Evolutionary conservation across 2,329 filamentous ascomycete species (phyloP), one percentile per base, ranked within the genome.

Genomic region (Pestalotiopsis sp.): DNA sequence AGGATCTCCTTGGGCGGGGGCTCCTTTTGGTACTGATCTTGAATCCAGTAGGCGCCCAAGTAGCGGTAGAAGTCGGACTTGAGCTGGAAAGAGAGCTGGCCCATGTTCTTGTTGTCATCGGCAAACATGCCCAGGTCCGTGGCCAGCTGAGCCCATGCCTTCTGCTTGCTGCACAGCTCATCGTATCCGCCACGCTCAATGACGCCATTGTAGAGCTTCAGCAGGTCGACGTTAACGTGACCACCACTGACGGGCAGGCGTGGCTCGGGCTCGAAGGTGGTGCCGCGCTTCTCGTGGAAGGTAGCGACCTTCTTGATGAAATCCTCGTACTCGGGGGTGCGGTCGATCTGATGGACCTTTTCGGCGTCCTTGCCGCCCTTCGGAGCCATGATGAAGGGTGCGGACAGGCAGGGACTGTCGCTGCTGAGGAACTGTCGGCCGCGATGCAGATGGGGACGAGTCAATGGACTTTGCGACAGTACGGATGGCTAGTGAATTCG

Each of bases 41-140:
- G 89, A 75, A 97, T 96, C 80, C 97, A 94, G 80, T 92, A 97
- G 1, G 94, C 94, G 13, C 92, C 92, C 59, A 97, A 87, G 75
- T 95, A 94, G 80, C 94, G 95, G 84, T 97, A 97, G 82, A 96
- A 97, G 71, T 92, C 90, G 68, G 92, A 92, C 82, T 97, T 97
- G 68, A 97, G 84, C 69, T 92, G 88, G 81, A 97, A 97, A 14
- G 93, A 94, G 69, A 94, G 90, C n/a, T 93, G 93, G 6, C 93
- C 87, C 71, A 88, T 70, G 6, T 75, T 76, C 58, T 78, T 79
- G 41, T 93, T 90, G 77, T 95, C 94, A 75, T 88, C 86, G 68
- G 90, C 90, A 76, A 90, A 90, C 71, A 95, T 88, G 64, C 93
- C 89, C 68, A 97, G 91, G 74, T 94, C 91, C 66, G 90, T 86